These are phyloP conservation scores for Linnemannia elongata DNA, from an alignment of 192 early-diverging fungal species.

Conservation along the genomic window DNA sequence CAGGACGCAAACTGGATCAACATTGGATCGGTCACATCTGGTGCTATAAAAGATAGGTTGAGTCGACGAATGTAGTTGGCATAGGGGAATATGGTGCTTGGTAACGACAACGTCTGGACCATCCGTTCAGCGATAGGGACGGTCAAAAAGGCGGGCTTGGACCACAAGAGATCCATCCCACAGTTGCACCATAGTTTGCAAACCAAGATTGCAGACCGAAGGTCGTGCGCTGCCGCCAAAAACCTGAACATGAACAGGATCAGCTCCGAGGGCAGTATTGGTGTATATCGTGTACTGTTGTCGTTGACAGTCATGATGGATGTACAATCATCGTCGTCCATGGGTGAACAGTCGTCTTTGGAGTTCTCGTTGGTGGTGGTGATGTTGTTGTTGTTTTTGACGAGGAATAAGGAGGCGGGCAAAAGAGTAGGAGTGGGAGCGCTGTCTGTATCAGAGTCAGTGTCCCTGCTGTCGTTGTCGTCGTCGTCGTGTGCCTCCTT, in stretches of 20 bases:
- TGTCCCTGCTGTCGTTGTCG: background rate
- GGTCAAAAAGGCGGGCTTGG: slow-evolving; percentile 17
- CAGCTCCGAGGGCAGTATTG: slow-evolving; percentile 65
- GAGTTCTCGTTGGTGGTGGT: background rate
- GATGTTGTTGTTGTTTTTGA: background rate
- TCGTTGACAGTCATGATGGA: background rate
- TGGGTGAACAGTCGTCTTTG: background rate
- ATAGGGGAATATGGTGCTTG: slow-evolving; percentile 59
- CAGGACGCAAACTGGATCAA: slow-evolving; percentile 59
- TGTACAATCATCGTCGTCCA: background rate
- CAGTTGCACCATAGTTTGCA: slow-evolving; percentile 62
- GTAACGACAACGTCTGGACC: slow-evolving; percentile 20
- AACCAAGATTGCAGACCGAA: slow-evolving; percentile 62
- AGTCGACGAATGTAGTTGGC: slow-evolving; percentile 66
- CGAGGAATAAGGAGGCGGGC: background rate
- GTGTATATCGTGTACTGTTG: slow-evolving; percentile 1
- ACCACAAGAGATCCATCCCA: slow-evolving; percentile 49
- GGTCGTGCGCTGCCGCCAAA: slow-evolving; percentile 58
- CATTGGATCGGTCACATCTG: slow-evolving; percentile 55
- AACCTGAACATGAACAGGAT: slow-evolving; percentile 65
- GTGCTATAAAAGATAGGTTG: slow-evolving; percentile 63
- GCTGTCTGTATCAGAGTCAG: background rate
- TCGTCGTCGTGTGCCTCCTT: background rate
- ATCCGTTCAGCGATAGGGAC: slow-evolving; percentile 16
- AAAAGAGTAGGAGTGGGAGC: background rate